Percentiles rank a stretch among this genome's conserved stretches.
Conservation (phyloP, 306 rosid genomes). For the Bauhinia variegata region DNA sequence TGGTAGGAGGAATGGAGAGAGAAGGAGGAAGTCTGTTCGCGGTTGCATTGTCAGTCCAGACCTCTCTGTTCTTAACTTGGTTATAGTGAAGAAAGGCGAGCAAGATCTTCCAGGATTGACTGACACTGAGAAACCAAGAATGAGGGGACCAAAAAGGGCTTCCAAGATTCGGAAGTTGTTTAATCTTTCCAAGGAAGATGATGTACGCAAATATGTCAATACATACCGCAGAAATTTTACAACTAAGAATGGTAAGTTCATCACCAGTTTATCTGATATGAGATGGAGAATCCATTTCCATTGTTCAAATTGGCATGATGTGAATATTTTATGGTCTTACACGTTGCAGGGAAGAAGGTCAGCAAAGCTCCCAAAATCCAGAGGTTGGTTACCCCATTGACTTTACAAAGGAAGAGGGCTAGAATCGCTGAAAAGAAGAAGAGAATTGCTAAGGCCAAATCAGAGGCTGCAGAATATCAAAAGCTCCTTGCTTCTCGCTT, state of each 20-base stretch:
- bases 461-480: slow-evolving; percentile 53
- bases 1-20: slow-evolving; percentile 55
- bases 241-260: slow-evolving; percentile 34
- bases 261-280: not conserved
- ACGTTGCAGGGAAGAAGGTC: slow-evolving; percentile 45
- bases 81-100: slow-evolving; percentile 53
- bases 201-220: slow-evolving; percentile 51
- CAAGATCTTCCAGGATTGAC: slow-evolving; percentile 49
- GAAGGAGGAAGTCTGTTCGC: slow-evolving; percentile 53
- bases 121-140: slow-evolving; percentile 51
- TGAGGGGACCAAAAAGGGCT: slow-evolving; percentile 55
- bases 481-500: slow-evolving; percentile 51
- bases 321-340: too few species aligned
- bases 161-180: slow-evolving; percentile 50
- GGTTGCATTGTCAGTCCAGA: slow-evolving; percentile 56
- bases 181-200: slow-evolving; percentile 49
- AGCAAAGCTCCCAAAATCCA: slow-evolving; percentile 56
- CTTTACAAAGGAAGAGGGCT: slow-evolving; percentile 49
- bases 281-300: not conserved
- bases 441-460: slow-evolving; percentile 49
- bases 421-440: slow-evolving; percentile 51
- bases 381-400: slow-evolving; percentile 49
- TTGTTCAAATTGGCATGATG: too few species aligned
- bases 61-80: slow-evolving; percentile 49
- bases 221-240: slow-evolving; percentile 48